Percentiles rank a stretch among this genome's conserved stretches.
These are phyloP conservation scores for Pleurozium schreberi DNA, from an alignment of 225 moss, liverwort and hornwort species.

Conservation along the genomic window DNA sequence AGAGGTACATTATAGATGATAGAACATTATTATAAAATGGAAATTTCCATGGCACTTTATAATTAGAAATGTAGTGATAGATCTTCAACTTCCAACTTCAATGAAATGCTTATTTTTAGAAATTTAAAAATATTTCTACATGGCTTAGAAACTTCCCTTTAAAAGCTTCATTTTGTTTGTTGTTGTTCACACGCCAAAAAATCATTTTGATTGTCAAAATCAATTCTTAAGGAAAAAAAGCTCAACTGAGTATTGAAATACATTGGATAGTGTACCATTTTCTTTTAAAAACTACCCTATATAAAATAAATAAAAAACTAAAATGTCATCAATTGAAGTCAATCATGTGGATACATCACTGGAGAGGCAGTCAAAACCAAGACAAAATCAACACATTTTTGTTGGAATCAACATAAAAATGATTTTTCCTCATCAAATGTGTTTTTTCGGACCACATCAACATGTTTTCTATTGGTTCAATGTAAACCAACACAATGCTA, in stretches of 20 bases:
- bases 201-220: too few relatives aligned
- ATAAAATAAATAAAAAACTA: neutral
- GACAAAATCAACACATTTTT: too few relatives aligned
- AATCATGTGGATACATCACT: neutral
- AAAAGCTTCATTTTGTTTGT: too few relatives aligned
- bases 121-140: neutral
- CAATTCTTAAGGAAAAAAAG: too few relatives aligned
- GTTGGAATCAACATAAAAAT: too few relatives aligned
- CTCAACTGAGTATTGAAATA: neutral
- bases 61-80: neutral
- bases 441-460: too few relatives aligned
- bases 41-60: neutral
- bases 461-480: too few relatives aligned
- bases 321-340: neutral
- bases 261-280: neutral
- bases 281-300: accelerated
- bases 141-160: neutral
- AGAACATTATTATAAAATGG: neutral
- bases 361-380: too few relatives aligned
- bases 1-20: neutral
- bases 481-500: too few relatives aligned
- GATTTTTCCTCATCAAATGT: too few relatives aligned
- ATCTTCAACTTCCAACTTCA: neutral
- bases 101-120: neutral
- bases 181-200: neutral